Conservation (phyloP, 2,329 filamentous ascomycete genomes). For the Neofusicoccum ribis region DNA sequence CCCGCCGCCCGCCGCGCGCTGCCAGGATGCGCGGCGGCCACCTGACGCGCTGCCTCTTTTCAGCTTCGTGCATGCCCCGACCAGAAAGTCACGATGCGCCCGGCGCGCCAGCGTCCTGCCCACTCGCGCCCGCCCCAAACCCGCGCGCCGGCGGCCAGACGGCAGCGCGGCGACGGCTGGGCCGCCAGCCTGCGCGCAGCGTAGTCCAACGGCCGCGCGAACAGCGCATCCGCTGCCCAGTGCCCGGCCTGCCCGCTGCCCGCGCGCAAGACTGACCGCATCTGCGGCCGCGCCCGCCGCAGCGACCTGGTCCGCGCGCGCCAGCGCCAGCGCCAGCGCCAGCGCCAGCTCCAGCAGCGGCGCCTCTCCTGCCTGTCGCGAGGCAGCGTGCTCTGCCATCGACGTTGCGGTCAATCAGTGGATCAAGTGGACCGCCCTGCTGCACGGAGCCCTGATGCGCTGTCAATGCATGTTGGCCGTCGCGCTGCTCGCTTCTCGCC, state of each 20-base stretch:
- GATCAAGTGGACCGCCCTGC: slow-evolving; percentile 18
- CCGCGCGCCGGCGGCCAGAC: too few species aligned
- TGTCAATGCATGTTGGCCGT: slow-evolving; percentile 20
- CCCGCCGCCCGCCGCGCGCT: background rate
- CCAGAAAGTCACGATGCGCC: slow-evolving; percentile 4
- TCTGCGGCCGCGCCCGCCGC: slow-evolving; percentile 14
- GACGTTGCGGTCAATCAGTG: slow-evolving; percentile 17
- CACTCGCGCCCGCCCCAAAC: too few species aligned
- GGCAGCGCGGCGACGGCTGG: too few species aligned
- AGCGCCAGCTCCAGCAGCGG: background rate
- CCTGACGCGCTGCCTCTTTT: slow-evolving; percentile 14
- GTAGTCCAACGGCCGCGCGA: slow-evolving; percentile 7
- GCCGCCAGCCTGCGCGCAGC: background rate
- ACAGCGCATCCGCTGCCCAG: slow-evolving; percentile 5
- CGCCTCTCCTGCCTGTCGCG: background rate
- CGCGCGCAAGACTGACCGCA: slow-evolving; percentile 11
- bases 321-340: background rate
- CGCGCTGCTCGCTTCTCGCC: slow-evolving; percentile 12
- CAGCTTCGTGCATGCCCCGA: slow-evolving; percentile 16
- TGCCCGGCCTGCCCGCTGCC: background rate
- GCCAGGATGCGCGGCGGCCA: background rate
- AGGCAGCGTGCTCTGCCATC: background rate
- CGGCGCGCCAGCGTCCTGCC: background rate
- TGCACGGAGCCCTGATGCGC: slow-evolving; percentile 19
- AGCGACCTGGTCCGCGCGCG: background rate